Evolutionary conservation across 805 yeast species (phyloP).

Genomic region (Candida dajiaensis): DNA sequence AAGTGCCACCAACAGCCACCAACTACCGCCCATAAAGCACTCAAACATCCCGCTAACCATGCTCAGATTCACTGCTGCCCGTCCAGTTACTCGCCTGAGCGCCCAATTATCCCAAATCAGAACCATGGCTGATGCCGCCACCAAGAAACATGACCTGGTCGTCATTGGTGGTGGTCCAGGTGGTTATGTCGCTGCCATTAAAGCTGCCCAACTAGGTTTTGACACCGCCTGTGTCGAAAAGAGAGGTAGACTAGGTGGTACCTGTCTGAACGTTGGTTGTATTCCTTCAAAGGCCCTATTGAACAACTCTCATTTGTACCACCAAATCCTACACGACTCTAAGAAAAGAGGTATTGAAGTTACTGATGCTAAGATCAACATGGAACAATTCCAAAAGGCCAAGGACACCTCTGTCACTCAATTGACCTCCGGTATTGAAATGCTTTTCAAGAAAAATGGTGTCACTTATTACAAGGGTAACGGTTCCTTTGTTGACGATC

Average conservation of each 20-base stretch:
- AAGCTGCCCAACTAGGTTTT: constrained; percentile 93
- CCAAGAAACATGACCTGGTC: constrained; percentile 74
- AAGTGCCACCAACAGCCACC: neutral
- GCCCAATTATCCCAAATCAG: constrained; percentile 4
- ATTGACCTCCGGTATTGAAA: constrained; percentile 90
- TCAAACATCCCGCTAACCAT: constrained; percentile 1
- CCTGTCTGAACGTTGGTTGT: constrained; percentile 98
- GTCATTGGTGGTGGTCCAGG: constrained; percentile 99
- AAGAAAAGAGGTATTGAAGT: constrained; percentile 87
- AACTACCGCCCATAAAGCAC: neutral
- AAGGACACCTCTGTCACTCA: constrained; percentile 87
- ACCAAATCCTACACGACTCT: constrained; percentile 82
- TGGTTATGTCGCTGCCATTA: constrained; percentile 98
- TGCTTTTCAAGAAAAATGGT: constrained; percentile 91
- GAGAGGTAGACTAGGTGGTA: constrained; percentile 96
- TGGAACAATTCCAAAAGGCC: constrained; percentile 79
- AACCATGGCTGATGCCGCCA: constrained; percentile 11
- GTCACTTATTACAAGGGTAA: constrained; percentile 92
- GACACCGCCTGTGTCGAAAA: constrained; percentile 96
- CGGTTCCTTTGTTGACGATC: constrained; percentile 82
- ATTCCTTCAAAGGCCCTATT: constrained; percentile 95
- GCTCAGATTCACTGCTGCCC: constrained; percentile 16
- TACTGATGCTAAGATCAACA: constrained; percentile 66
- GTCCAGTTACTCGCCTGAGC: constrained; percentile 10
- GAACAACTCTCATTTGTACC: constrained; percentile 92